Percentiles rank a stretch among this genome's conserved stretches.
Evolutionary conservation across 2,329 filamentous ascomycete genomes (phyloP).

Genomic region (Venturia effusa): DNA sequence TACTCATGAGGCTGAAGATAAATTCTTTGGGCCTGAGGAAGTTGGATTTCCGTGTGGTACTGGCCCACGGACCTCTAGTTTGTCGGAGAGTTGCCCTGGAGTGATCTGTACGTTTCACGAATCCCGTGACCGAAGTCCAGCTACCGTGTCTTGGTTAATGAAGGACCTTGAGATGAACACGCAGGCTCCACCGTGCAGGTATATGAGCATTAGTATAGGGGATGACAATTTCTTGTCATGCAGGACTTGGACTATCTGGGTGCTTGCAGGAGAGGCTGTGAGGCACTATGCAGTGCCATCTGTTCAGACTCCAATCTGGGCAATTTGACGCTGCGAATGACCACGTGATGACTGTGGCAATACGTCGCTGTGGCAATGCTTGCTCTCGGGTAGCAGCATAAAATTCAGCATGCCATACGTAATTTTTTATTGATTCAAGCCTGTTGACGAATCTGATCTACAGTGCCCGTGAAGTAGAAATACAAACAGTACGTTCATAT

Average conservation of each 20-base stretch:
- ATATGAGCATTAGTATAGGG: slow-evolving; percentile 3
- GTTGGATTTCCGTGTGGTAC: neutral
- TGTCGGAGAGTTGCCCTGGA: neutral
- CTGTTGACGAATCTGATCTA: neutral
- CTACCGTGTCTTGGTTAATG: neutral
- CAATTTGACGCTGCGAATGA: neutral
- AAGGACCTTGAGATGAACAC: neutral
- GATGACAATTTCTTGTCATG: neutral
- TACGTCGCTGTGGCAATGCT: slow-evolving; percentile 1
- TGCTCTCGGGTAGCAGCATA: neutral
- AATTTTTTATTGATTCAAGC: neutral
- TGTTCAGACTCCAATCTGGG: neutral
- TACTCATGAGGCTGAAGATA: slow-evolving; percentile 1
- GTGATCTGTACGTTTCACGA: neutral
- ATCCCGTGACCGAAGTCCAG: neutral
- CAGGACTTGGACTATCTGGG: neutral
- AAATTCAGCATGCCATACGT: neutral
- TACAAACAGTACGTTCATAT: neutral
- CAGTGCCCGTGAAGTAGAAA: neutral
- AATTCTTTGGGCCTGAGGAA: neutral
- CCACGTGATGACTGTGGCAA: slow-evolving; percentile 1
- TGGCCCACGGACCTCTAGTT: neutral
- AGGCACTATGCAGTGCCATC: neutral
- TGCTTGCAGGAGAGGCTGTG: slow-evolving; percentile 2
- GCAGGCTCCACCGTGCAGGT: neutral